Evolutionary conservation across 1,284 basidiomycete genomes (phyloP).

Genomic region (Ustilago curta): DNA sequence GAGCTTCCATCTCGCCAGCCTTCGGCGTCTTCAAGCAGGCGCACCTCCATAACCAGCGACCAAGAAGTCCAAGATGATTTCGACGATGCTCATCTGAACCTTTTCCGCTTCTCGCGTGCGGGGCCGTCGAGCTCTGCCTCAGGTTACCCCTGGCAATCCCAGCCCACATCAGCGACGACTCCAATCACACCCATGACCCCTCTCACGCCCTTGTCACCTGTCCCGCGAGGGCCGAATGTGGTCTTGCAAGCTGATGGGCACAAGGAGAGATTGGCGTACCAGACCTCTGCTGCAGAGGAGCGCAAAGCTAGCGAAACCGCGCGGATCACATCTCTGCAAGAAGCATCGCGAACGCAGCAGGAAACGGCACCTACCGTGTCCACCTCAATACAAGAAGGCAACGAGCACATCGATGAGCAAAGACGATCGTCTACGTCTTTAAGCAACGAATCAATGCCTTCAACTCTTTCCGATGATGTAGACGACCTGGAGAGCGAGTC

Average conservation of each 20-base stretch:
- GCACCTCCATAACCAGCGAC: slow-evolving; percentile 7
- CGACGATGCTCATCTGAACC: slow-evolving; percentile 2
- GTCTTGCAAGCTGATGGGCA: not conserved
- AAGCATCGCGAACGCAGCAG: not conserved
- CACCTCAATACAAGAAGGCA: not conserved
- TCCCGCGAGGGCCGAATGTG: not conserved
- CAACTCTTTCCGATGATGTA: slow-evolving; percentile 1
- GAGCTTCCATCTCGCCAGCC: not conserved
- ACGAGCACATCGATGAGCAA: not conserved
- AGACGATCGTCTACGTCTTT: not conserved
- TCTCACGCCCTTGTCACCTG: not conserved
- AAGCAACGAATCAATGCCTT: slow-evolving; percentile 3
- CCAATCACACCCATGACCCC: slow-evolving; percentile 3
- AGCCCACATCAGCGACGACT: slow-evolving; percentile 6
- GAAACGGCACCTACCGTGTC: not conserved
- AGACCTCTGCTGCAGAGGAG: no score
- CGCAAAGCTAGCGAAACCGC: no score
- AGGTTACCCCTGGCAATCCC: not conserved
- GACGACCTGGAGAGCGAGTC: not conserved
- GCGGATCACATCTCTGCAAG: not conserved
- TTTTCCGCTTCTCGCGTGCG: slow-evolving; percentile 7
- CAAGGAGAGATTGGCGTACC: not conserved
- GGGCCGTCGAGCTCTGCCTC: slow-evolving; percentile 4
- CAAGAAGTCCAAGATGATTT: slow-evolving; percentile 19
- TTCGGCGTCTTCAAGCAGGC: not conserved